Conservation (phyloP, 192 early-diverging fungal species). For the Backusella liffmaniae region DNA sequence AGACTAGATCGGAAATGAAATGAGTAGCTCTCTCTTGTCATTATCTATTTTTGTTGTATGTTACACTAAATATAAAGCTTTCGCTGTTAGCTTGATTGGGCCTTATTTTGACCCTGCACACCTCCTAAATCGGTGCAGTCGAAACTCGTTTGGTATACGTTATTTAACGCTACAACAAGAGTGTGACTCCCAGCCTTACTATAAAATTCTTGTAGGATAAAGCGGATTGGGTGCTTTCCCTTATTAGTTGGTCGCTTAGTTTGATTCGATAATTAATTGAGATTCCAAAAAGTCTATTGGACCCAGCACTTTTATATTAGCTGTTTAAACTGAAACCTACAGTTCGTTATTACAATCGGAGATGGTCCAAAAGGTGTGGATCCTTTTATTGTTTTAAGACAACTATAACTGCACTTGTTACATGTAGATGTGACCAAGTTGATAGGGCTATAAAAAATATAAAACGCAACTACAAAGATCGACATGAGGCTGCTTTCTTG, state of each 20-base stretch:
- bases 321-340: background rate
- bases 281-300: background rate
- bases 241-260: background rate
- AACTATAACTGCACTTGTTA: background rate
- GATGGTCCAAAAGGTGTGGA: background rate
- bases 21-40: background rate
- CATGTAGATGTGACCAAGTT: background rate
- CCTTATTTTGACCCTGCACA: slow-evolving; percentile 1
- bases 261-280: background rate
- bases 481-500: background rate
- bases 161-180: background rate
- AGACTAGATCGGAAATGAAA: background rate
- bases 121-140: slow-evolving; percentile 4
- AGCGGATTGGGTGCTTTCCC: background rate
- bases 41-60: background rate
- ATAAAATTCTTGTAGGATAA: background rate
- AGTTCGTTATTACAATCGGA: background rate
- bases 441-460: background rate
- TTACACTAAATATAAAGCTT: background rate
- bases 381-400: background rate
- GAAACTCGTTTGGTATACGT: background rate
- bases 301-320: background rate
- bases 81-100: background rate
- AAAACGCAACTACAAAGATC: background rate
- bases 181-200: background rate